Evolutionary conservation across 2,329 filamentous ascomycete genomes (phyloP), one percentile per base, ranked within the genome.

Genomic region (Xylaria sp.): DNA sequence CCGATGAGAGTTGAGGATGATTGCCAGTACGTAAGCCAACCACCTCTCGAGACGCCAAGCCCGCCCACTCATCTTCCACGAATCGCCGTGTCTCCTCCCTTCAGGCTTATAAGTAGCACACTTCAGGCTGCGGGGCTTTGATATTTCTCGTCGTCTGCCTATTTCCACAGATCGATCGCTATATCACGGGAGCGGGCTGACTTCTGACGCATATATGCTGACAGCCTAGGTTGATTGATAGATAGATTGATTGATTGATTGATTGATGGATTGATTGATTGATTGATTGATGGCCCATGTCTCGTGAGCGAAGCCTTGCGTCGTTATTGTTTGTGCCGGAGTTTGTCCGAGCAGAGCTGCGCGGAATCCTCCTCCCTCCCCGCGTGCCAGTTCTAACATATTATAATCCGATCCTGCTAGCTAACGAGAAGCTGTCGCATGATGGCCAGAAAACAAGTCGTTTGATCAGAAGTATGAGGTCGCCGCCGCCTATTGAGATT

Each of bases 21-120:
- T 53, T 29, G 23, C 41, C 27, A 46, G 19, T 27, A n/a, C 17
- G 27, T 54, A 48, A 23, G 38, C 23, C 38, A 37, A 53, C 25
- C n/a, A 41, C 13, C n/a, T 13, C 33, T 49, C 27, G 31, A 51
- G 35, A 23, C 27, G 57, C 61, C 57, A 63, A 60, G 53, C 35
- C n/a, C 10, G 17, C 35, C 11, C 25, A n/a, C 25, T 19, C 33
- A 6, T 56, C 21, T 59, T 59, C 59, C 48, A 54, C 46, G 17
- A 55, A 59, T 64, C 44, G 44, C 15, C 52, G 23, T 19, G 10
- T 21, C 23, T 33, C 54, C 43, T 21, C 44, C 29, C 29, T 46
- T 41, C 25, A 58, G 29, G 25, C 51, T 43, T 48, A 37, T 44
- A 33, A 46, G 40, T 48, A n/a, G n/a, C n/a, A n/a, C n/a, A 48